These are phyloP conservation scores for Mortierella sp. DNA, from an alignment of 371 early-diverging fungal genomes.

Conservation along the genomic window DNA sequence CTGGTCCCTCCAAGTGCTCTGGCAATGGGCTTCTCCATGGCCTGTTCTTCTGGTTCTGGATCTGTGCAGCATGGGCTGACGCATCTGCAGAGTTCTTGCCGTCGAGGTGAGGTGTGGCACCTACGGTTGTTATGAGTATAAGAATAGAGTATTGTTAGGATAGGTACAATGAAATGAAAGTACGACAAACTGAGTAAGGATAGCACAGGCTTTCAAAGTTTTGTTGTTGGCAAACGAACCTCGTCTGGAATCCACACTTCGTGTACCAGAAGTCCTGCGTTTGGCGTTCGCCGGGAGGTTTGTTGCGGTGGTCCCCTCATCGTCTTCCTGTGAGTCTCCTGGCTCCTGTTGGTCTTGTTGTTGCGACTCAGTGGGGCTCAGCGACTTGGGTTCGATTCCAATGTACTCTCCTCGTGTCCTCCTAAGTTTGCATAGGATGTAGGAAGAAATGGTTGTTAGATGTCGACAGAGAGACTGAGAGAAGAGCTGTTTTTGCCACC, in stretches of 20 bases:
- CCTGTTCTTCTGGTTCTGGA: not conserved
- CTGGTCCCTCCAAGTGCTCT: slow-evolving; percentile 8
- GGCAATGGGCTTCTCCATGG: slow-evolving; percentile 10
- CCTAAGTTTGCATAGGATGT: not conserved
- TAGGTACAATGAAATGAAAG: not conserved
- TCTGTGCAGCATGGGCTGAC: not conserved
- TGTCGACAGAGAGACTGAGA: no score
- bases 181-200: not conserved
- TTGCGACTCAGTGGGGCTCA: slow-evolving; percentile 29
- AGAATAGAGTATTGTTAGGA: not conserved
- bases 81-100: not conserved
- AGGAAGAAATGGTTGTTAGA: not conserved
- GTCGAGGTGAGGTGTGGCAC: not conserved
- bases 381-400: slow-evolving; percentile 22
- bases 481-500: no score
- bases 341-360: slow-evolving; percentile 18
- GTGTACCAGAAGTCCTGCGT: slow-evolving; percentile 36
- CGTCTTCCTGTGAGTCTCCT: slow-evolving; percentile 33
- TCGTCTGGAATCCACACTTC: slow-evolving; percentile 15
- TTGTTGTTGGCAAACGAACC: not conserved
- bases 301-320: not conserved
- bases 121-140: not conserved
- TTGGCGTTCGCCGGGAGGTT: slow-evolving; percentile 18
- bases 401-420: slow-evolving; percentile 30
- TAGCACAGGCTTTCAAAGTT: no score